Percentiles rank a stretch among this genome's conserved stretches.
Conservation (phyloP, 83 land plant genomes). For the Diphasiastrum complanatum region DNA sequence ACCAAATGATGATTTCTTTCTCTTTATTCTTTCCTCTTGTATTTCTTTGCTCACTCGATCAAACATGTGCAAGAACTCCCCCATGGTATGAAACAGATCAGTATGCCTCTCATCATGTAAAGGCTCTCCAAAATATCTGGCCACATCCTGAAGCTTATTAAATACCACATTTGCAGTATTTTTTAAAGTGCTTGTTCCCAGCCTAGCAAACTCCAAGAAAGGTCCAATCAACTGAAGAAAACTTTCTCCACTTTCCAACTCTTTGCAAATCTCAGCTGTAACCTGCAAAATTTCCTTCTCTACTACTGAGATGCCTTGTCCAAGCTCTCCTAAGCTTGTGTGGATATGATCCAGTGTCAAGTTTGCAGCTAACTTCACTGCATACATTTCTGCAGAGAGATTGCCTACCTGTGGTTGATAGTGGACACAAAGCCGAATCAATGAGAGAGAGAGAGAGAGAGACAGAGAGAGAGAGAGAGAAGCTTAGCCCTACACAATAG, state of each 20-base stretch:
- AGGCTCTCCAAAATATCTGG: conserved; percentile 31
- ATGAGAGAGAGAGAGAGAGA: too few species aligned
- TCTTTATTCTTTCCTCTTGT: conserved; percentile 1
- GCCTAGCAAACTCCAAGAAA: conserved; percentile 13
- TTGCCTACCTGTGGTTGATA: conserved; percentile 24
- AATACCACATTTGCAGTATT: conserved; percentile 5
- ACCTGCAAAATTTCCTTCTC: conserved; percentile 13
- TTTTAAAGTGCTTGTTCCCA: conserved; percentile 4
- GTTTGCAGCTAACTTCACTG: conserved; percentile 28
- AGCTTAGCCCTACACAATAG: too few species aligned
- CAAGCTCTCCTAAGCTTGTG: conserved; percentile 24
- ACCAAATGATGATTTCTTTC: too few species aligned
- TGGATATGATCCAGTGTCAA: conserved; percentile 27
- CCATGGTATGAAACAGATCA: conserved; percentile 28
- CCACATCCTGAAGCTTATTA: conserved; percentile 20
- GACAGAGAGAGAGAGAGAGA: too few species aligned
- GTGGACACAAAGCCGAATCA: too few species aligned
- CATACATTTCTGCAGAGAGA: conserved; percentile 29
- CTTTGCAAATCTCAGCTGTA: not conserved
- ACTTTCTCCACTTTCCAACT: not conserved
- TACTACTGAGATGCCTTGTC: conserved; percentile 22
- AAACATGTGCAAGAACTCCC: conserved; percentile 36
- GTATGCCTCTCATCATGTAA: conserved; percentile 19
- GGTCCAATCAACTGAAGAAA: conserved; percentile 18
- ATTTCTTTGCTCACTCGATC: conserved; percentile 33